A percentile compares a stretch with the other conserved stretches of the same genome.
These are phyloP conservation scores for Fusarium longipes DNA, from an alignment of 2,329 filamentous ascomycete genomes.

Conservation along the genomic window DNA sequence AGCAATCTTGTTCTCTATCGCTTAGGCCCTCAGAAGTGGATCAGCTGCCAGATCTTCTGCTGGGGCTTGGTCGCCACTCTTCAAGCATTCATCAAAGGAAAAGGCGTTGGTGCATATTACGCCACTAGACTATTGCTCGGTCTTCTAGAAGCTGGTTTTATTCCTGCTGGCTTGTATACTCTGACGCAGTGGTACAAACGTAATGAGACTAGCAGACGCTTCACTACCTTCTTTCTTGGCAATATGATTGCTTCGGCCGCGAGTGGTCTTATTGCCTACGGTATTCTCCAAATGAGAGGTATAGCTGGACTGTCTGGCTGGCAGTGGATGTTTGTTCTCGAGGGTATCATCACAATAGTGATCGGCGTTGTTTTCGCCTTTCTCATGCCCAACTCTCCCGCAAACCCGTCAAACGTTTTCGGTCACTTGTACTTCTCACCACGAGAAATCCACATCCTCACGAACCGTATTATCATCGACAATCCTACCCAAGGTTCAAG, in stretches of 20 bases:
- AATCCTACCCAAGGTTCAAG: not conserved
- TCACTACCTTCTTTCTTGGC: conserved; percentile 59
- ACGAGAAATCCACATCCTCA: conserved; percentile 51
- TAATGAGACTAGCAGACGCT: conserved; percentile 58
- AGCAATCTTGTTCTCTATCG: conserved; percentile 11
- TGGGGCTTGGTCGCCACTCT: conserved; percentile 52
- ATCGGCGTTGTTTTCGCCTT: conserved; percentile 33
- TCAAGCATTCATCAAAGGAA: conserved; percentile 51
- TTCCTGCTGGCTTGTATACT: conserved; percentile 57
- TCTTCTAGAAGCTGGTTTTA: conserved; percentile 50
- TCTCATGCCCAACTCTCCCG: conserved; percentile 35
- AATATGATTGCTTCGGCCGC: conserved; percentile 55
- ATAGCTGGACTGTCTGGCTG: conserved; percentile 40
- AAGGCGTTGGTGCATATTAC: conserved; percentile 48
- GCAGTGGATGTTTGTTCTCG: conserved; percentile 46
- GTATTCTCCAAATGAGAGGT: conserved; percentile 46
- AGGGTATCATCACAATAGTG: conserved; percentile 53
- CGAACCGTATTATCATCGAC: conserved; percentile 3
- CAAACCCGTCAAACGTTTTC: conserved; percentile 48
- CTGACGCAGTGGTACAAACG: conserved; percentile 61
- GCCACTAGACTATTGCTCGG: conserved; percentile 52
- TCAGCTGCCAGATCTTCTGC: conserved; percentile 3
- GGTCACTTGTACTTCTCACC: conserved; percentile 50
- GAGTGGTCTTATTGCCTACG: conserved; percentile 51
- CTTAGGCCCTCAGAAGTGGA: conserved; percentile 4